Conservation (phyloP, 768 basidiomycete species). For the Asterophora lycoperdoides region DNA sequence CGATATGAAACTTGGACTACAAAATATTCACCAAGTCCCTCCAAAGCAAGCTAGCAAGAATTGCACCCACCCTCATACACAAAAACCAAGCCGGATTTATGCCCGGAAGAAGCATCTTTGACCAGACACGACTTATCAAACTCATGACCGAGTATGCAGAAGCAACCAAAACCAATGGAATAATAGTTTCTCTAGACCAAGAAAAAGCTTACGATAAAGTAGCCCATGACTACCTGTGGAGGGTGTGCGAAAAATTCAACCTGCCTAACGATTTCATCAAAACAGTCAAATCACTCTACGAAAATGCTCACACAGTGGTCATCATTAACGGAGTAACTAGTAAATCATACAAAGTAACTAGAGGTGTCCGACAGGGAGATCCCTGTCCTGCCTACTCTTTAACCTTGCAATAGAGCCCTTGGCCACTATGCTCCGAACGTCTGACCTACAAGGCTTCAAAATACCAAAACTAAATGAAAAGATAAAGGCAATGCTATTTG, state of each 20-base stretch:
- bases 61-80: conserved; percentile 25
- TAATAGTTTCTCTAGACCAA: conserved; percentile 31
- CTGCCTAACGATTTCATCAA: neutral
- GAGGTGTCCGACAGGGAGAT: conserved; percentile 12
- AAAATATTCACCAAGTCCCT: conserved; percentile 29
- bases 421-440: conserved; percentile 23
- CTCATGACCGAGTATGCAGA: conserved; percentile 23
- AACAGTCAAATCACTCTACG: neutral
- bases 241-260: conserved; percentile 12
- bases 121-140: conserved; percentile 28
- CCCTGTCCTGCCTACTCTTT: conserved; percentile 10
- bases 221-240: conserved; percentile 27
- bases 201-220: conserved; percentile 39
- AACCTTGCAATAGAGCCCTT: conserved; percentile 7
- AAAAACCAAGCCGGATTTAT: conserved; percentile 39
- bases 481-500: conserved; percentile 30
- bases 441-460: conserved; percentile 24
- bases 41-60: conserved; percentile 17
- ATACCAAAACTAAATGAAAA: conserved; percentile 18
- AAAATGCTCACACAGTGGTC: neutral
- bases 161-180: conserved; percentile 18
- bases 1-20: conserved; percentile 33
- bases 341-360: neutral
- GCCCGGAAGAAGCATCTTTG: conserved; percentile 23
- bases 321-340: conserved; percentile 7